Percentiles rank a stretch among this genome's conserved stretches.
phyloP scores from a whole-genome alignment of 2,329 filamentous ascomycete genomes.

The Cephalotrichum gorgonifer region DNA sequence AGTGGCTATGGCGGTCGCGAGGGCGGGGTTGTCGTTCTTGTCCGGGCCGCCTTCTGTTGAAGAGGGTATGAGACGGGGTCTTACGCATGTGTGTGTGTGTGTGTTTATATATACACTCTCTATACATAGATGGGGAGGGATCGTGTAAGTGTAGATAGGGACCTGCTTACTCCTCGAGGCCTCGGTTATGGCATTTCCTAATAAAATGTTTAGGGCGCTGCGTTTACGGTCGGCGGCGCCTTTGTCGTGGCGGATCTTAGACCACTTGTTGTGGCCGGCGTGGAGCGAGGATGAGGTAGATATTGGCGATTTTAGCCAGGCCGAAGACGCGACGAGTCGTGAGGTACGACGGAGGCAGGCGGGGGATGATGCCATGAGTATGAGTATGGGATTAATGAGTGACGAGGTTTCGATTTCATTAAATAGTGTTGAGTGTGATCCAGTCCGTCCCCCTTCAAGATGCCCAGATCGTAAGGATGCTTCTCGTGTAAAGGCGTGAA shows the following conservation, averaged over 20 bases:
- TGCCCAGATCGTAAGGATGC: too few species aligned
- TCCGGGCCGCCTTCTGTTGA: slow-evolving; percentile 7
- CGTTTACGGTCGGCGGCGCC: slow-evolving; percentile 75
- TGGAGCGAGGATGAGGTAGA: slow-evolving; percentile 29
- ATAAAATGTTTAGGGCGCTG: slow-evolving; percentile 55
- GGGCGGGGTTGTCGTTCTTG: slow-evolving; percentile 58
- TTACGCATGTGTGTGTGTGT: background rate
- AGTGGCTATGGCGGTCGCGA: slow-evolving; percentile 60
- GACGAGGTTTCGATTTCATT: background rate
- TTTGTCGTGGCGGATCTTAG: slow-evolving; percentile 93
- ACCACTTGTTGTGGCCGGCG: slow-evolving; percentile 87
- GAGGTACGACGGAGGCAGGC: background rate
- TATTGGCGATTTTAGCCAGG: background rate
- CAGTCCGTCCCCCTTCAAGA: too few species aligned
- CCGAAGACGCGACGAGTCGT: background rate
- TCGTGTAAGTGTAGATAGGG: too few species aligned
- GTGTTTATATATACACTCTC: too few species aligned
- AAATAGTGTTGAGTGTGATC: too few species aligned
- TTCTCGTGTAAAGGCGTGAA: too few species aligned
- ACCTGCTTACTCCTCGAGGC: slow-evolving; percentile 57
- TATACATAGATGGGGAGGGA: background rate
- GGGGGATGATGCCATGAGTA: background rate
- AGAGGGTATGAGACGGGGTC: background rate
- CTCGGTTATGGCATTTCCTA: slow-evolving; percentile 63
- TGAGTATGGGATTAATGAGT: background rate